phyloP scores from a whole-genome alignment of 2,329 filamentous ascomycete species.

The Colletotrichum sp. region DNA sequence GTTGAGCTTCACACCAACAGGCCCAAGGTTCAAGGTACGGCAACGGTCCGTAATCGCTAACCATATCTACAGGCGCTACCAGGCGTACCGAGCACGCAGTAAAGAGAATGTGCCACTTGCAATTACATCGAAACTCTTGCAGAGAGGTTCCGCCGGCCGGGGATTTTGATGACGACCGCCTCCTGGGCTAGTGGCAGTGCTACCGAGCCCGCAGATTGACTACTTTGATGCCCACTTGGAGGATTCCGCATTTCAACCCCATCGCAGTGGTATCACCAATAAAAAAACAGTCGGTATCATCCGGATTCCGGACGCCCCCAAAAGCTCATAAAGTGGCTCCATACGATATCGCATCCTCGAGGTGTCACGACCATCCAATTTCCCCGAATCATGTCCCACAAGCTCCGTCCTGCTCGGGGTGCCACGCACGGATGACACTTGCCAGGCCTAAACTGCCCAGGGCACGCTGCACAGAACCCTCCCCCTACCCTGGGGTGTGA shows the following conservation, averaged over 20 bases:
- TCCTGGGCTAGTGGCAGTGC: slow-evolving; percentile 10
- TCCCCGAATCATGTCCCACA: slow-evolving; percentile 22
- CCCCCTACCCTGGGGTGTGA: no score
- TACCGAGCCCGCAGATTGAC: slow-evolving; percentile 12
- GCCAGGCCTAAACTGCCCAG: neutral
- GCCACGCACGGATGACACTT: slow-evolving; percentile 15
- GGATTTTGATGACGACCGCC: slow-evolving; percentile 20
- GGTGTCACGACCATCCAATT: slow-evolving; percentile 11
- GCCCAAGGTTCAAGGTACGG: neutral
- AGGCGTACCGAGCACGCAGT: neutral
- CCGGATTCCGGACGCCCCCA: slow-evolving; percentile 18
- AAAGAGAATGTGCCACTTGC: neutral
- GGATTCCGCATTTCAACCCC: neutral
- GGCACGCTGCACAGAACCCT: neutral
- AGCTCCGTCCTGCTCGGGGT: neutral
- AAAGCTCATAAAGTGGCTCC: neutral
- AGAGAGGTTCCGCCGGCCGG: slow-evolving; percentile 1
- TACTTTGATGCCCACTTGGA: neutral
- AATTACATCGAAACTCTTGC: neutral
- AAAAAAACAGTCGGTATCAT: slow-evolving; percentile 14
- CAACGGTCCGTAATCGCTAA: neutral
- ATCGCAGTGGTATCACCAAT: neutral
- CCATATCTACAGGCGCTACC: neutral
- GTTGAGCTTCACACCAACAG: neutral
- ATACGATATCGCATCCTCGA: slow-evolving; percentile 1